A percentile compares a stretch with the other conserved stretches of the same genome.
Conservation (phyloP, 441 rosid species). For the Adansonia gregorii region DNA sequence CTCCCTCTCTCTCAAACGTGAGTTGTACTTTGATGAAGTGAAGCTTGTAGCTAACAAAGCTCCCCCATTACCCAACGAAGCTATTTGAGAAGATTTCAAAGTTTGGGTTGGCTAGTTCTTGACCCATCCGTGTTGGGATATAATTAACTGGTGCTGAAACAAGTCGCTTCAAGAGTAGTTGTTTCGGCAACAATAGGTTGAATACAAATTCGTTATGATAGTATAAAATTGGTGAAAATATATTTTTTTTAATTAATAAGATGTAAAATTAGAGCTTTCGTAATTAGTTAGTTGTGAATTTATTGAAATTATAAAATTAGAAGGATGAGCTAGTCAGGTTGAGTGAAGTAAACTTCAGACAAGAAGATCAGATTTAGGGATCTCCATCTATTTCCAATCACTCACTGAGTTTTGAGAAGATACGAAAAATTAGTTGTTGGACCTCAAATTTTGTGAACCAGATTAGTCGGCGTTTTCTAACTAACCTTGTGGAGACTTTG, state of each 20-base stretch:
- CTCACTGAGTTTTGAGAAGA: not conserved
- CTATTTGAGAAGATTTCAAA: not conserved
- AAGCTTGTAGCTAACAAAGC: not conserved
- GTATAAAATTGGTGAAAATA: not conserved
- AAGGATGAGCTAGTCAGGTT: not conserved
- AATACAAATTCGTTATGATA: not conserved
- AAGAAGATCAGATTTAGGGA: not conserved
- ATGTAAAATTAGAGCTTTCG: not conserved
- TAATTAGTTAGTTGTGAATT: not conserved
- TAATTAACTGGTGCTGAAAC: not conserved
- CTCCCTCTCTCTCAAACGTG: not conserved
- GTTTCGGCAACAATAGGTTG: not conserved
- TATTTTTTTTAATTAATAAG: no score
- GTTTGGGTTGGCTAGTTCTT: not conserved
- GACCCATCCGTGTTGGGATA: not conserved
- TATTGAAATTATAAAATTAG: not conserved
- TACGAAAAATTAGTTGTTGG: not conserved
- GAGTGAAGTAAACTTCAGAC: not conserved
- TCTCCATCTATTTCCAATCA: slow-evolving; percentile 3
- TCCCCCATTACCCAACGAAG: not conserved
- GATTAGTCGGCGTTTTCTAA: not conserved
- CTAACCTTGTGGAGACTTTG: not conserved
- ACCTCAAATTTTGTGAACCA: not conserved
- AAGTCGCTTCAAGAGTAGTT: not conserved
- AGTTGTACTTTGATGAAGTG: slow-evolving; percentile 4